phyloP scores from a whole-genome alignment of 371 early-diverging fungal species.

The Coelomomyces lativittatus region DNA sequence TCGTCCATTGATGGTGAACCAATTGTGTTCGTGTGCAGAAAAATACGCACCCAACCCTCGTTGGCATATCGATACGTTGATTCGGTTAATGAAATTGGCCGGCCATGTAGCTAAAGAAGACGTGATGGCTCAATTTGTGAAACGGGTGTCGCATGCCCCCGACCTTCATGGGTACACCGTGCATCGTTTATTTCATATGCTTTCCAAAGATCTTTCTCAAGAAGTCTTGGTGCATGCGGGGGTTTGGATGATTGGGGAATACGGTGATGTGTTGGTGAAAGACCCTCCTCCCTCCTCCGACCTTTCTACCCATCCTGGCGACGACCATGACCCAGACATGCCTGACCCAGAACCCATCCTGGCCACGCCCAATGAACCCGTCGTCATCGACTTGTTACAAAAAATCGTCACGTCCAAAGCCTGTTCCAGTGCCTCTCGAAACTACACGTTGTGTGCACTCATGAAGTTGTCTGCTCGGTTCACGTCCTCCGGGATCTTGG shows the following conservation, averaged over 20 bases:
- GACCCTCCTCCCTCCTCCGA: neutral
- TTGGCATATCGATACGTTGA: conserved; percentile 89
- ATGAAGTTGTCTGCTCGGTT: conserved; percentile 74
- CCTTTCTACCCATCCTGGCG: conserved; percentile 5
- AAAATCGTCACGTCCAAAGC: conserved; percentile 58
- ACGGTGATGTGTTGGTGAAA: conserved; percentile 63
- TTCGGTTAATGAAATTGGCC: conserved; percentile 59
- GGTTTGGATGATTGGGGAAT: conserved; percentile 90
- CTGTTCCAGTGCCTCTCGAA: conserved; percentile 54
- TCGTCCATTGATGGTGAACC: conserved; percentile 67
- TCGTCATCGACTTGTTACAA: conserved; percentile 53
- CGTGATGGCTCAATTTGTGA: conserved; percentile 32
- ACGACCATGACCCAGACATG: conserved; percentile 9
- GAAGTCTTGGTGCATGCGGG: conserved; percentile 78
- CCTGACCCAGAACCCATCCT: neutral
- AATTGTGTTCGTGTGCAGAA: conserved; percentile 74
- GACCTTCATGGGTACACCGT: conserved; percentile 70
- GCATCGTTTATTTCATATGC: conserved; percentile 60
- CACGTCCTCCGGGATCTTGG: conserved; percentile 17
- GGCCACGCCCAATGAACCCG: conserved; percentile 41
- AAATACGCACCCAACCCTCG: conserved; percentile 71
- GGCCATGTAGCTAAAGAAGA: conserved; percentile 17
- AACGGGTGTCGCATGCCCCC: conserved; percentile 46
- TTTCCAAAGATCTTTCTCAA: conserved; percentile 62
- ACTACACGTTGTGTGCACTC: conserved; percentile 65